Base-by-base conservation (phyloP, 2,329 filamentous ascomycete genomes). In the Byssochlamys sp. region DNA sequence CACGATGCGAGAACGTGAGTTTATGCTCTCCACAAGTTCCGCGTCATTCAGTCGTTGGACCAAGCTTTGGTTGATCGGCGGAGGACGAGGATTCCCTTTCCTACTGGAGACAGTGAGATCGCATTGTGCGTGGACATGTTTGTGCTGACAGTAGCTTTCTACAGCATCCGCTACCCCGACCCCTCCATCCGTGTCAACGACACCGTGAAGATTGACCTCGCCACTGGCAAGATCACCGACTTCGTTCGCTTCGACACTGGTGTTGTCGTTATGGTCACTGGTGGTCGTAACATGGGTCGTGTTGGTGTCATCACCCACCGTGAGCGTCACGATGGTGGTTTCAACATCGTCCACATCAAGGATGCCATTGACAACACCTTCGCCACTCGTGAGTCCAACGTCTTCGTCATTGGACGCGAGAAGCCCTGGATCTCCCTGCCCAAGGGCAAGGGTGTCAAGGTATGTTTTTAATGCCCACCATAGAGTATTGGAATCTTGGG, bases 1-100 rank as follows among this genome's bases (percentile, higher is more conserved):
- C 94, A 99, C 90, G 94, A 99, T 94, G 94, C 94, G 83, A 89
- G 94, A 91, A 99, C 94, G 92, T 99, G 84, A 96, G 92, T 97
- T 88, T 66, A 67, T 65, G 62, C 71, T 69, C 69, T 71, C 85
- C 63, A 65, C 61, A 70, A 74, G 72, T 88, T 81, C 85, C 82
- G 89, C 88, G 90, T 96, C 91, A 94, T 91, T 96, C 92, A 96
- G 92, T 87, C 92, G 92, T 96, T 96, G 92, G 90, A 92, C 90
- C 90, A 95, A 94, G 89, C 84, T 96, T 94, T 95, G 91, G 91
- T 81, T 79, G 79, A 83, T 75, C 72, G 69, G 69, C 69, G 69
- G 71, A 72, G 69, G 71, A 73, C 68, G 65, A 67, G 57, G 65
- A 48, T 54, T 59, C 66, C 60, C 62, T 62, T 35, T 59, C 54